phyloP scores from a whole-genome alignment of 345 rosid species.

The Nephelium lappaceum region DNA sequence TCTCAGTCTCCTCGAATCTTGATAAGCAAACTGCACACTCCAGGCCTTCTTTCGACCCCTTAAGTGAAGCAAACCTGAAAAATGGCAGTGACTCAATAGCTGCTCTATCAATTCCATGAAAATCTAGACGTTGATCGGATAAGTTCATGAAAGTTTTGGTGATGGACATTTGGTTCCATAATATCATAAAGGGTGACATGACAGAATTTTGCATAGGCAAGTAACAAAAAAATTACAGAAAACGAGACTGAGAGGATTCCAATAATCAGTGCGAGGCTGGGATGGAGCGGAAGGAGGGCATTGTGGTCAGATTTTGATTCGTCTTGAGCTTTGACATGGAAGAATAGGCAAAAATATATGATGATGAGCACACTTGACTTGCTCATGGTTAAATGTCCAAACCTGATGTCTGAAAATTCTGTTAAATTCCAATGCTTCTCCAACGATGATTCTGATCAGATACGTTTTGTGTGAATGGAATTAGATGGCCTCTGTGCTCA shows the following conservation, averaged over 20 bases:
- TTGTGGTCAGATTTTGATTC: neutral
- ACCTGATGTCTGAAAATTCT: neutral
- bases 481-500: neutral
- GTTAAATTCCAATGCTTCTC: neutral
- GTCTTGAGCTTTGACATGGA: slow-evolving; percentile 29
- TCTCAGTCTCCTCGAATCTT: slow-evolving; percentile 47
- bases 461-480: neutral
- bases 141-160: slow-evolving; percentile 13
- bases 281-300: slow-evolving; percentile 24
- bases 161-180: neutral
- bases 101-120: slow-evolving; percentile 45
- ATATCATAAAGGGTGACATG: neutral
- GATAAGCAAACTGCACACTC: slow-evolving; percentile 50
- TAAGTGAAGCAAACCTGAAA: slow-evolving; percentile 47
- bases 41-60: slow-evolving; percentile 47
- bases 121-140: slow-evolving; percentile 24
- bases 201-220: slow-evolving; percentile 45
- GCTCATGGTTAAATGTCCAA: slow-evolving; percentile 19
- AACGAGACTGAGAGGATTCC: slow-evolving; percentile 34
- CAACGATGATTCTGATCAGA: neutral
- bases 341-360: slow-evolving; percentile 2
- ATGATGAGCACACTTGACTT: slow-evolving; percentile 9
- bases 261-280: slow-evolving; percentile 23
- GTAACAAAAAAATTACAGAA: slow-evolving; percentile 28
- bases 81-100: slow-evolving; percentile 43